Base-by-base conservation (phyloP, 164 flowering plant genomes). In the Buxus sempervirens region DNA sequence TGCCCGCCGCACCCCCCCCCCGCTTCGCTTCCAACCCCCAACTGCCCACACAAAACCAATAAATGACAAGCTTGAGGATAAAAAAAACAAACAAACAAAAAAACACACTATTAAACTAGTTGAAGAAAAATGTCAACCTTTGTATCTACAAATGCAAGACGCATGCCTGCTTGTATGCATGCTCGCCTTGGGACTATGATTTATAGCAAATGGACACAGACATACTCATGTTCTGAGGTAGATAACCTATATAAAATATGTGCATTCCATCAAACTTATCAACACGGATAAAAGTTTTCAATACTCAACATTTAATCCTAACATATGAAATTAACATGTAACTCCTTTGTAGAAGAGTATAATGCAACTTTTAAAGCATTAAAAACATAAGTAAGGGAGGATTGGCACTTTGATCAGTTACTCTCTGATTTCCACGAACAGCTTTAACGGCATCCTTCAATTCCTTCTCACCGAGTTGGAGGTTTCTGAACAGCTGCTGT, bases 351-450 rank as follows among this genome's bases (percentile, higher is more conserved):
- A 20, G 10, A 4, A 12, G 57, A 20, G n/a, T 6, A 55, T 9
- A 22, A 15, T 21, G 18, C 15, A 53, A 20, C n/a, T 51, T 70
- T 54, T 41, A 42, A 68, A 56, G 23, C n/a, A 21, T 5, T 6
- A n/a, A 38, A n/a, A 38, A 53, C 26, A 28, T 32, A 59, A 9
- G 38, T 36, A 21, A 54, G 25, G 55, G 54, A 60, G 20, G 42
- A 48, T 19, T 28, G 69, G 48, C 92, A 96, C 99, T 92, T 77
- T 90, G 97, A 79, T 96, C 97, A 60, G 95, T 88, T 21, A 96
- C 98, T 77, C 84, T 80, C 71, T 96, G 95, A 77, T 75, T 88
- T 57, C 99, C 99, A 60, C 97, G 93, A 63, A 96, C 87, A 72
- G 89, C 91, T 64, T 74, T 59, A 70, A 96, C 75, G n/a, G 98